Conservation (phyloP, 1,284 basidiomycete species). For the Ceratobasidium theobromae region DNA sequence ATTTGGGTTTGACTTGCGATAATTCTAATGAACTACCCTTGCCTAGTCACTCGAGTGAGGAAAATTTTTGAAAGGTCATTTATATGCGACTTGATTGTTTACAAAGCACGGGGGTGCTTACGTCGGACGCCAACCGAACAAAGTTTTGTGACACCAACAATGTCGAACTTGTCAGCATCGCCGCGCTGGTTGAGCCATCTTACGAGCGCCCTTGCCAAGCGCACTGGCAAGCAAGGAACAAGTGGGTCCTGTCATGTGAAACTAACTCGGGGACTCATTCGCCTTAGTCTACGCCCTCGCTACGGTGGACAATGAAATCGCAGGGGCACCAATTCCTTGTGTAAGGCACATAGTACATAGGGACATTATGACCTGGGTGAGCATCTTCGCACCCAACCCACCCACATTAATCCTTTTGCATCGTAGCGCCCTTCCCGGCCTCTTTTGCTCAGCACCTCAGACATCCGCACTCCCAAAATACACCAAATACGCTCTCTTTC, state of each 20-base stretch:
- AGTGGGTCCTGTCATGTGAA: background rate
- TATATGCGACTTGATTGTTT: no score
- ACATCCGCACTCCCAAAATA: constrained; percentile 36
- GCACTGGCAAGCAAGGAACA: background rate
- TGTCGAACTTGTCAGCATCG: background rate
- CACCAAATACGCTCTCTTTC: constrained; percentile 24
- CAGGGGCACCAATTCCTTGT: background rate
- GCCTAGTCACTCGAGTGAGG: no score
- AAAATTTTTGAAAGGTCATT: no score
- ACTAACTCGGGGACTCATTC: background rate
- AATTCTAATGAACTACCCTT: no score
- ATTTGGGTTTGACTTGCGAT: background rate
- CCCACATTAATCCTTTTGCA: no score
- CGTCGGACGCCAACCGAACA: background rate
- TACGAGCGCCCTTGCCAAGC: background rate
- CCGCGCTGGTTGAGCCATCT: constrained; percentile 17
- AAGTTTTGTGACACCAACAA: background rate
- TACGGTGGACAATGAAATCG: background rate
- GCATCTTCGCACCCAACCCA: background rate
- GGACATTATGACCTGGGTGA: background rate
- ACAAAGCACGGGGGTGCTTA: no score
- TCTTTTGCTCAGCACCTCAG: constrained; percentile 35
- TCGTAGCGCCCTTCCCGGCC: constrained; percentile 12
- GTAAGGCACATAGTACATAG: constrained; percentile 5
- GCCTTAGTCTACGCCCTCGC: background rate